Conservation (phyloP, 257 asterid species). For the Penstemon barbatus region DNA sequence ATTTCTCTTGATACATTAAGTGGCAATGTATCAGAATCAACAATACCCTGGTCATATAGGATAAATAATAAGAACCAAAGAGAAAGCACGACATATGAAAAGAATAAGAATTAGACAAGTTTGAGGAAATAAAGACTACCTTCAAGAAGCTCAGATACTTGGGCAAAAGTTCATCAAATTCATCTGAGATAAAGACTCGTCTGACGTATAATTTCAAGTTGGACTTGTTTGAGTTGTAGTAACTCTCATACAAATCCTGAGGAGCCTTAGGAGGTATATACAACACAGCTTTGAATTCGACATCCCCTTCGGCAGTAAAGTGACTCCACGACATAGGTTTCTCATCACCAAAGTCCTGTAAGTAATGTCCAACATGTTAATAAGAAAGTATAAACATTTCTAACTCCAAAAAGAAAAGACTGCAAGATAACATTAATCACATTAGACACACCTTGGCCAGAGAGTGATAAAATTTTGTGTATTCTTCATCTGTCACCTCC, state of each 20-base stretch:
- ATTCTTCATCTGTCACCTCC: slow-evolving; percentile 91
- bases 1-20: slow-evolving; percentile 94
- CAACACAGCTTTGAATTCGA: slow-evolving; percentile 86
- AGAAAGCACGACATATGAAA: neutral
- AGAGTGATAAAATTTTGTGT: slow-evolving; percentile 73
- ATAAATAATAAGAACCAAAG: slow-evolving; percentile 16
- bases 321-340: slow-evolving; percentile 92
- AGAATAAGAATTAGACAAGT: neutral
- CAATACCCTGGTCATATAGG: slow-evolving; percentile 70
- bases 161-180: slow-evolving; percentile 91
- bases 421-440: neutral
- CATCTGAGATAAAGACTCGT: slow-evolving; percentile 91
- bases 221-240: slow-evolving; percentile 78
- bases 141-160: slow-evolving; percentile 80
- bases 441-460: slow-evolving; percentile 60
- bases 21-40: slow-evolving; percentile 94
- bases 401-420: neutral
- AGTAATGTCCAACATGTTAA: slow-evolving; percentile 10
- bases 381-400: slow-evolving; percentile 7
- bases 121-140: slow-evolving; percentile 46
- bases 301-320: slow-evolving; percentile 97
- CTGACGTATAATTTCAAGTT: slow-evolving; percentile 80
- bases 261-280: slow-evolving; percentile 97
- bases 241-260: slow-evolving; percentile 85
- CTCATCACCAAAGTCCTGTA: slow-evolving; percentile 80